phyloP scores from a whole-genome alignment of 1,284 basidiomycete species.

The Exobasidium cylindrosporum region DNA sequence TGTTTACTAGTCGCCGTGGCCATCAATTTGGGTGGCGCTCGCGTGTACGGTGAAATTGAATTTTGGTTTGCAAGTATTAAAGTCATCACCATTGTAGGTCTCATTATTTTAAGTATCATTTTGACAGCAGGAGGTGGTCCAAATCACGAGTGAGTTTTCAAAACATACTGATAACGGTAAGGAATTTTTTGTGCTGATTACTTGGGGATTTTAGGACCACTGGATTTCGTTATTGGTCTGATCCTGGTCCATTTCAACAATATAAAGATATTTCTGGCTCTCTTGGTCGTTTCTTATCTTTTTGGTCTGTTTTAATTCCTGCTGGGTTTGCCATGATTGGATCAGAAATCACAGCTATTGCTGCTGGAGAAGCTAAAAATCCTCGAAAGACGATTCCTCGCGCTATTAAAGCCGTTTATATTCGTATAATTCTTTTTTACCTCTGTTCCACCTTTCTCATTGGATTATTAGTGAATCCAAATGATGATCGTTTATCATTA shows the following conservation, averaged over 20 bases:
- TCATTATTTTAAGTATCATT: slow-evolving; percentile 18
- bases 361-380: slow-evolving; percentile 64
- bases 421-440: slow-evolving; percentile 63
- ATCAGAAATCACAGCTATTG: slow-evolving; percentile 78
- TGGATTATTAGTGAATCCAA: slow-evolving; percentile 72
- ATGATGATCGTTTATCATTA: slow-evolving; percentile 62
- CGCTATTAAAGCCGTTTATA: slow-evolving; percentile 14
- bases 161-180: too few species aligned
- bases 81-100: slow-evolving; percentile 21
- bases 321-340: slow-evolving; percentile 77
- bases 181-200: too few species aligned
- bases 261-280: slow-evolving; percentile 25
- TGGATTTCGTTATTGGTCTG: slow-evolving; percentile 28
- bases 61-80: slow-evolving; percentile 55
- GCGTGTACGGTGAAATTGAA: slow-evolving; percentile 66
- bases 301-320: slow-evolving; percentile 38
- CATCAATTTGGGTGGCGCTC: slow-evolving; percentile 57
- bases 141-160: too few species aligned
- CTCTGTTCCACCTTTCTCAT: slow-evolving; percentile 60
- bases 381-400: slow-evolving; percentile 38
- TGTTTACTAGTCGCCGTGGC: slow-evolving; percentile 16
- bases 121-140: slow-evolving; percentile 56
- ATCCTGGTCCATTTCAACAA: slow-evolving; percentile 18
- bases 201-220: too few species aligned
- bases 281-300: slow-evolving; percentile 52